These are phyloP conservation scores for Aureobasidium sp. DNA, from an alignment of 2,329 filamentous ascomycete species.

Conservation along the genomic window DNA sequence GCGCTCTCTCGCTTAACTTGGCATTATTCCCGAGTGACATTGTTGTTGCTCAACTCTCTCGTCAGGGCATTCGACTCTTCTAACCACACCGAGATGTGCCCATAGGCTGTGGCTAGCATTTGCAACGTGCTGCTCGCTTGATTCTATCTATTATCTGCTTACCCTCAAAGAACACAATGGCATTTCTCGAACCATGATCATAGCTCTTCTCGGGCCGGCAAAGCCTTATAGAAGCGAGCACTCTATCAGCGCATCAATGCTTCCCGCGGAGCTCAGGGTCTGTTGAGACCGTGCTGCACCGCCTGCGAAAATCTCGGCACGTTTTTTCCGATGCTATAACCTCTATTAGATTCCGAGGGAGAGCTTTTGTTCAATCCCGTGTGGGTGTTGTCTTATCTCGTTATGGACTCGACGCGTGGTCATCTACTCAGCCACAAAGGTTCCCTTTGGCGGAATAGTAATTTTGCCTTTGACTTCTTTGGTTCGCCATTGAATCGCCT, in stretches of 20 bases:
- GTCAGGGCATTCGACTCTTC: neutral
- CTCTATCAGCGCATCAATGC: neutral
- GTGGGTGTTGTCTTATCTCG: neutral
- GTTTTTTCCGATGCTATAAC: neutral
- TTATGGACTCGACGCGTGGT: neutral
- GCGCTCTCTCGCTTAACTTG: conserved; percentile 2
- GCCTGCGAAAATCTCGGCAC: neutral
- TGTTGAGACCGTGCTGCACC: neutral
- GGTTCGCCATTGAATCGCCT: conserved; percentile 39
- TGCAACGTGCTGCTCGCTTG: neutral
- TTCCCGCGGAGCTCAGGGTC: conserved; percentile 4
- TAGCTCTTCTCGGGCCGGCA: neutral
- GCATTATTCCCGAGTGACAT: neutral
- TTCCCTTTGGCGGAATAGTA: conserved; percentile 12
- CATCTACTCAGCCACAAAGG: conserved; percentile 17
- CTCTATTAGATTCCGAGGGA: neutral
- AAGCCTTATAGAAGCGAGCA: neutral
- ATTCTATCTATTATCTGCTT: neutral
- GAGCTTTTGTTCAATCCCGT: neutral
- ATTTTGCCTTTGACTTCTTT: conserved; percentile 15
- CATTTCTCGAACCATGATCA: neutral
- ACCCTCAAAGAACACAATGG: neutral
- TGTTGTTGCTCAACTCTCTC: neutral
- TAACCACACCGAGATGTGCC: conserved; percentile 3
- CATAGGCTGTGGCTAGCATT: neutral